Base-by-base conservation (phyloP, 2,329 filamentous ascomycete species). In the Diaporthe humulicola region DNA sequence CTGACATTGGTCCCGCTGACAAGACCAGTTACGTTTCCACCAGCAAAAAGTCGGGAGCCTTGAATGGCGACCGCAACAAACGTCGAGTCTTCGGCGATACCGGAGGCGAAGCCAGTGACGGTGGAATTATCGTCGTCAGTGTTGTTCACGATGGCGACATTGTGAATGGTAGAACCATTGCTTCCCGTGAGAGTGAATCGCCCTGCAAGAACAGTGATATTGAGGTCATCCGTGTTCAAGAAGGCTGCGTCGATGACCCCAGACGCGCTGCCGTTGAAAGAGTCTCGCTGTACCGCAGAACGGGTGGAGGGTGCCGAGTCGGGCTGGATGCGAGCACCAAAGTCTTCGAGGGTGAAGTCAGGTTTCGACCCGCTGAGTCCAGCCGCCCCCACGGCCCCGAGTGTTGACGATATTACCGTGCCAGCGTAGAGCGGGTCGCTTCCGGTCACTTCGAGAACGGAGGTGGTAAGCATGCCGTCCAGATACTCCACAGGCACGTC, bases 151-250 rank as follows among this genome's bases (percentile, higher is more conserved):
- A 99, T 90, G 50, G 93, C 87, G 22, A 99, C 86, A 79, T 98
- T 98, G 78, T 95, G 88, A 75, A 98, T 88, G 7, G 88, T 88
- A 4, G 93, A 91, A 30, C 92, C 94, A 78, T 96, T 90, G 10
- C 89, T 89, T 19, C 90, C 90, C 40, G 87, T 90, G 1, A 94
- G 92, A 10, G 90, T 90, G 82, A 99, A 99, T 79, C 95, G 95
- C 1, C 97, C 97, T 66, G 93, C 97, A 38, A 98, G 88, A 52
- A 98, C 90, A 0, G 97, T 98, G 73, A 97, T 88, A 83, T 98
- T 98, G 77, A 91, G 89, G 74, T 86, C 87, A 76, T 91, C 90
- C 22, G 89, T 87, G 52, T 89, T 90, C 82, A 98, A 95, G 81
- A 97, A 98, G 2, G 92, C 85, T 40, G 95, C 97, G 10, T 94